Percentiles rank a stretch among this genome's conserved stretches.
phyloP scores from a whole-genome alignment of 2,329 filamentous ascomycete genomes.

The Hansfordia pulvinata region DNA sequence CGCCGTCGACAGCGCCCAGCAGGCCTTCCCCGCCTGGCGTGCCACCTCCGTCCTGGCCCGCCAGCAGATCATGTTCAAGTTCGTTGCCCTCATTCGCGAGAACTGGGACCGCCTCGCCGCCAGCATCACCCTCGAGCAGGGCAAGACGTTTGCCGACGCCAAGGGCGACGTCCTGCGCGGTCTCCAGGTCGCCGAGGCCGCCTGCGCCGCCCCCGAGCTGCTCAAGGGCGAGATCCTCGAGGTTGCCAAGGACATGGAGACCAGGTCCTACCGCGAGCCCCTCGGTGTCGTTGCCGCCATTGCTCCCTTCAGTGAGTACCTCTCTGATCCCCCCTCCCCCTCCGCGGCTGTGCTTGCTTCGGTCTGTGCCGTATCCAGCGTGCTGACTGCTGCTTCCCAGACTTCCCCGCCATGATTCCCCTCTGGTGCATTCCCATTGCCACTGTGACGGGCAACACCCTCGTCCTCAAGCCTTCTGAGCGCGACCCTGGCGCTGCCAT shows the following conservation, averaged over 20 bases:
- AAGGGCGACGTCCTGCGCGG: conserved; percentile 71
- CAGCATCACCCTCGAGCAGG: conserved; percentile 78
- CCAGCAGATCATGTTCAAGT: conserved; percentile 83
- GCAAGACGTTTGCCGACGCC: conserved; percentile 77
- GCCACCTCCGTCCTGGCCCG: conserved; percentile 58
- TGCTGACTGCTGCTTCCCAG: conserved; percentile 29
- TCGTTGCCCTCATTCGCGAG: conserved; percentile 64
- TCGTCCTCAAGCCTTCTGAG: conserved; percentile 78
- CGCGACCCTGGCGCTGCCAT: conserved; percentile 73
- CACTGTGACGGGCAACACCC: conserved; percentile 70
- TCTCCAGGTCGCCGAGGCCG: conserved; percentile 73
- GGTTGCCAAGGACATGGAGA: conserved; percentile 85
- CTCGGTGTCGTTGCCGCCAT: conserved; percentile 72
- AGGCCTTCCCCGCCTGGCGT: conserved; percentile 63
- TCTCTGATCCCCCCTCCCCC: neutral
- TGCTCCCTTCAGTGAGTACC: conserved; percentile 65
- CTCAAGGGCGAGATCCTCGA: conserved; percentile 75
- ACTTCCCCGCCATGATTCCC: conserved; percentile 87
- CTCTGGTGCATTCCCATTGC: conserved; percentile 85
- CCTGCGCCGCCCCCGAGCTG: conserved; percentile 67
- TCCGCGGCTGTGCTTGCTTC: neutral
- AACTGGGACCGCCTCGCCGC: conserved; percentile 78
- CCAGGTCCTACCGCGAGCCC: conserved; percentile 67
- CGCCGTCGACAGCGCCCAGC: conserved; percentile 61
- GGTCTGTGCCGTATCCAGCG: too few species aligned